Conservation (phyloP, 192 early-diverging fungal species). For the Phycomyces nitens region DNA sequence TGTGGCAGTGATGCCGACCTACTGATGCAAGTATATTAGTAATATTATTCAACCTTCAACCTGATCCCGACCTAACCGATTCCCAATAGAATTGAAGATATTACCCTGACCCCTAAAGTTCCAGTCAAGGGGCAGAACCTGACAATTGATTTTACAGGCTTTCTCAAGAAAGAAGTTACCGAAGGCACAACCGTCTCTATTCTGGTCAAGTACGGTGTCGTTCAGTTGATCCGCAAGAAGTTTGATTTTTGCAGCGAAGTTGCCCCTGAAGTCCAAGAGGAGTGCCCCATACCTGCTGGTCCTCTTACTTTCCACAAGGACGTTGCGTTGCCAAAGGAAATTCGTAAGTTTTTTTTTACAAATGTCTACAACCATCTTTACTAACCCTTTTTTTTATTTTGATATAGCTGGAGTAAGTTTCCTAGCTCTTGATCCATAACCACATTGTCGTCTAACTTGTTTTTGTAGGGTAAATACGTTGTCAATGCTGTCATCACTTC, state of each 20-base stretch:
- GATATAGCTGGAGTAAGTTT: neutral
- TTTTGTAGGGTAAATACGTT: conserved; percentile 49
- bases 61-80: neutral
- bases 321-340: conserved; percentile 53
- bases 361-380: neutral
- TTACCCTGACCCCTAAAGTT: conserved; percentile 45
- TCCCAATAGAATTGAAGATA: conserved; percentile 35
- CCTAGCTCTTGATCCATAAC: no score
- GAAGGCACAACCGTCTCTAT: conserved; percentile 43
- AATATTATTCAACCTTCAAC: no score
- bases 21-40: conserved; percentile 33
- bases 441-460: neutral
- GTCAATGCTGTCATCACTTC: conserved; percentile 44
- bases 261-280: conserved; percentile 39
- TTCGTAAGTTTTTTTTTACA: conserved; percentile 41
- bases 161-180: conserved; percentile 35
- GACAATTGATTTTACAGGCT: conserved; percentile 41
- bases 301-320: conserved; percentile 35
- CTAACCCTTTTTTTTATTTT: conserved; percentile 6
- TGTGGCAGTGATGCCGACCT: conserved; percentile 31
- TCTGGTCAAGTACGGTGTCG: conserved; percentile 45
- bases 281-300: conserved; percentile 46
- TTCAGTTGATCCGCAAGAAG: conserved; percentile 43
- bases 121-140: conserved; percentile 46
- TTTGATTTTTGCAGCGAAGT: conserved; percentile 53